These are phyloP conservation scores for Citrullus mucosospermus DNA, from an alignment of 306 rosid species.

Conservation along the genomic window DNA sequence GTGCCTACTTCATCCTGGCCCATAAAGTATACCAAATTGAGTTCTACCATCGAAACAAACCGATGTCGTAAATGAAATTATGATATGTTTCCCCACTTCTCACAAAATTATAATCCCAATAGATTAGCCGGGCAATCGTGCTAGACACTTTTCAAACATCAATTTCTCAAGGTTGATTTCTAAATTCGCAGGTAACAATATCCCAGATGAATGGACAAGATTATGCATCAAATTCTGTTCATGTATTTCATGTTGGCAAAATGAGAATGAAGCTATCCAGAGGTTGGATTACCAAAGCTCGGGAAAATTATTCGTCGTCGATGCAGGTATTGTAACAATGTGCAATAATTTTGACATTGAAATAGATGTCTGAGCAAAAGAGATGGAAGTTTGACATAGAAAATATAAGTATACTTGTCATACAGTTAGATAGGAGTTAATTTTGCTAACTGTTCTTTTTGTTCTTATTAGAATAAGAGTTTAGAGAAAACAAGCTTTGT, in stretches of 20 bases:
- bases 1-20: not conserved
- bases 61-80: not conserved
- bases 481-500: not conserved
- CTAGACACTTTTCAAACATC: not conserved
- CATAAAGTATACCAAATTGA: not conserved
- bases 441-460: not conserved
- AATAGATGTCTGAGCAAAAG: no score
- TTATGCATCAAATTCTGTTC: constrained; percentile 73
- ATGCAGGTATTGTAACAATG: constrained; percentile 45
- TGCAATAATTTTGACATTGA: not conserved
- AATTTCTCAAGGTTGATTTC: not conserved
- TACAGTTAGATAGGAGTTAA: not conserved
- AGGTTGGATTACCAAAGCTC: constrained; percentile 97
- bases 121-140: not conserved
- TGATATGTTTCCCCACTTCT: not conserved
- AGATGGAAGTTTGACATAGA: not conserved
- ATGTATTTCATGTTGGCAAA: constrained; percentile 80
- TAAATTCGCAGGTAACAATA: constrained; percentile 54
- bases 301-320: constrained; percentile 78
- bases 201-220: constrained; percentile 84
- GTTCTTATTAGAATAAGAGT: not conserved
- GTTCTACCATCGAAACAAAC: not conserved
- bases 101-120: not conserved
- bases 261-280: constrained; percentile 84
- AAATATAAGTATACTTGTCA: not conserved